These are phyloP conservation scores for Zygosaccharomyces kombuchaensis DNA, from an alignment of 805 yeast genomes.

Conservation along the genomic window DNA sequence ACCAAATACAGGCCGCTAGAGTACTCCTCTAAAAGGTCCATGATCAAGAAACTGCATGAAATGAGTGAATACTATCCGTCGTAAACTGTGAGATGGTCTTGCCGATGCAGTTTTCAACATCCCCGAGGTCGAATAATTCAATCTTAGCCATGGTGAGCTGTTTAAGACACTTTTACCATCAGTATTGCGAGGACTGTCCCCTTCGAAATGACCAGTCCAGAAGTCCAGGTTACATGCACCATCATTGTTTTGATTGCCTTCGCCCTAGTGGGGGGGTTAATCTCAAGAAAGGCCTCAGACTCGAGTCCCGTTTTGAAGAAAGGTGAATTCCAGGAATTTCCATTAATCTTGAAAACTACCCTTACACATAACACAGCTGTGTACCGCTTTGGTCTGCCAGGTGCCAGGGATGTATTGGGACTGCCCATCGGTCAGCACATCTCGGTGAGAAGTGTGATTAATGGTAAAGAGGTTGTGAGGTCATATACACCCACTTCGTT, in stretches of 20 bases:
- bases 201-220: constrained; percentile 2
- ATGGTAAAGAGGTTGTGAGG: constrained; percentile 76
- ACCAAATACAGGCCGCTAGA: constrained; percentile 20
- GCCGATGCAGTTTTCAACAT: not conserved
- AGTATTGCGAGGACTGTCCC: not conserved
- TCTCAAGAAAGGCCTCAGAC: constrained; percentile 31
- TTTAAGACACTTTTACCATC: not conserved
- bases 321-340: constrained; percentile 70
- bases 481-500: constrained; percentile 88
- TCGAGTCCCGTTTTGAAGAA: constrained; percentile 49
- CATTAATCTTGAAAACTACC: constrained; percentile 69
- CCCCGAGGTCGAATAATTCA: not conserved
- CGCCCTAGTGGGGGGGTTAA: constrained; percentile 25
- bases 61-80: not conserved
- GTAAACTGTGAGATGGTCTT: not conserved
- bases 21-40: constrained; percentile 14
- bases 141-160: not conserved
- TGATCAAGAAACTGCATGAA: constrained; percentile 12
- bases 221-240: constrained; percentile 11
- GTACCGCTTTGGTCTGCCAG: constrained; percentile 80
- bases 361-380: constrained; percentile 77
- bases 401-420: constrained; percentile 68
- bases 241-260: constrained; percentile 13
- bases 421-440: constrained; percentile 95
- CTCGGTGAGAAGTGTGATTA: constrained; percentile 67